Percentiles rank a stretch among this genome's conserved stretches.
Conservation (phyloP, 1,139 yeast genomes). For the Saccharomyces hybrid region DNA sequence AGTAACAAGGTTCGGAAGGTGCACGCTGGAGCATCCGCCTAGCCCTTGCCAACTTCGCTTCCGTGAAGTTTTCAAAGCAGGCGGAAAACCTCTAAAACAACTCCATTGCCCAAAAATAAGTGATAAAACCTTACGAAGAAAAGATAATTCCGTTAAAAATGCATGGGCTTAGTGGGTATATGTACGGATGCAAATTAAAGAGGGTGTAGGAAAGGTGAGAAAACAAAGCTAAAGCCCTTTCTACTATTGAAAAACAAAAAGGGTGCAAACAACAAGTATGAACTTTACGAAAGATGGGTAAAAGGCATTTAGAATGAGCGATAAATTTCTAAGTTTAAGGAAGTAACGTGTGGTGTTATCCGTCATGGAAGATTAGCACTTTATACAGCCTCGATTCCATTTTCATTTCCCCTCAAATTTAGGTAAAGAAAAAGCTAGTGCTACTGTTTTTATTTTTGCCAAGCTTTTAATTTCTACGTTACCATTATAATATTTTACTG, state of each 20-base stretch:
- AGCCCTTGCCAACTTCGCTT: not conserved
- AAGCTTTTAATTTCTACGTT: not conserved
- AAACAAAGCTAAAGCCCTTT: not conserved
- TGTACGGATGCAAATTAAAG: not conserved
- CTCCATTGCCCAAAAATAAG: not conserved
- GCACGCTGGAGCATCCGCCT: not conserved
- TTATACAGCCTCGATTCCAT: not conserved
- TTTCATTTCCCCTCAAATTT: not conserved
- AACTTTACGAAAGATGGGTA: not conserved
- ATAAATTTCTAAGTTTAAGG: not conserved
- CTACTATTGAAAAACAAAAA: not conserved
- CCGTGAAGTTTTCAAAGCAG: not conserved
- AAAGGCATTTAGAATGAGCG: not conserved
- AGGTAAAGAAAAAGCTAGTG: not conserved
- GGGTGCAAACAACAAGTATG: not conserved
- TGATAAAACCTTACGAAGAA: not conserved
- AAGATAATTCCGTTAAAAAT: not conserved
- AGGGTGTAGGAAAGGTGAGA: not conserved
- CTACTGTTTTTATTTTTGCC: not conserved
- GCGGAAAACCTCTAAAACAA: not conserved
- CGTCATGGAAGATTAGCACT: not conserved
- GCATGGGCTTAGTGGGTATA: not conserved
- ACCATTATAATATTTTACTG: not conserved
- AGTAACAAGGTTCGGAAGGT: not conserved
- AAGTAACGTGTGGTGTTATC: not conserved